Percentiles rank a stretch among this genome's conserved stretches.
phyloP scores from a whole-genome alignment of 2,329 filamentous ascomycete genomes.

The Knufia petricola region DNA sequence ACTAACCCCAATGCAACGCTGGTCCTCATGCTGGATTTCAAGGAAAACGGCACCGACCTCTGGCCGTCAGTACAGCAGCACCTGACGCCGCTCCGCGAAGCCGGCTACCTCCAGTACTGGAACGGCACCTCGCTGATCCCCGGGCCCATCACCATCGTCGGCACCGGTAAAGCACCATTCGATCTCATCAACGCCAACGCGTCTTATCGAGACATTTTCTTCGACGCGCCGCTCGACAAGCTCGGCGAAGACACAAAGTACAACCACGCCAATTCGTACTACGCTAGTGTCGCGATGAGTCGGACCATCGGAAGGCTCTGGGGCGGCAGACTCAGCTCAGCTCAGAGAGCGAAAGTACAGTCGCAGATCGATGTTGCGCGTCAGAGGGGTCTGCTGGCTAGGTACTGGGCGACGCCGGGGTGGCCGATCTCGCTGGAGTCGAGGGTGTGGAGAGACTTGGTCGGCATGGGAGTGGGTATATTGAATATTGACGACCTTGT shows the following conservation, averaged over 20 bases:
- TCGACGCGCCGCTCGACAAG: constrained; percentile 43
- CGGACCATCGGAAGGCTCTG: constrained; percentile 39
- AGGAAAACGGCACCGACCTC: constrained; percentile 47
- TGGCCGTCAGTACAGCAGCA: constrained; percentile 48
- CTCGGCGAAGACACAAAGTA: constrained; percentile 31
- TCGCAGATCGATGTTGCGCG: constrained; percentile 45
- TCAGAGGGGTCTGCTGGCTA: constrained; percentile 42
- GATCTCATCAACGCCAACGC: constrained; percentile 37
- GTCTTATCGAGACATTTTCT: constrained; percentile 46
- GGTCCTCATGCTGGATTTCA: constrained; percentile 23
- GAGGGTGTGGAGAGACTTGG: constrained; percentile 45
- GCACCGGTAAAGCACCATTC: constrained; percentile 45
- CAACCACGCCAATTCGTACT: constrained; percentile 46
- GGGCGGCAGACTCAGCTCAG: constrained; percentile 35
- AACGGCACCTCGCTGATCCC: constrained; percentile 30
- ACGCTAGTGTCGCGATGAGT: constrained; percentile 46
- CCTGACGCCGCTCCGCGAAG: constrained; percentile 46
- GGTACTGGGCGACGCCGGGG: constrained; percentile 48
- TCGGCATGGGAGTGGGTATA: constrained; percentile 46
- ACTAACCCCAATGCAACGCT: too few relatives aligned
- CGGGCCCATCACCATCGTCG: constrained; percentile 44
- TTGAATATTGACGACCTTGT: constrained; percentile 50
- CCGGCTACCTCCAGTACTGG: constrained; percentile 44
- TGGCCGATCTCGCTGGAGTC: constrained; percentile 48
- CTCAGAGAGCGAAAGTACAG: constrained; percentile 40